Base-by-base conservation (phyloP, 805 yeast genomes). In the Clavispora asparagi region DNA sequence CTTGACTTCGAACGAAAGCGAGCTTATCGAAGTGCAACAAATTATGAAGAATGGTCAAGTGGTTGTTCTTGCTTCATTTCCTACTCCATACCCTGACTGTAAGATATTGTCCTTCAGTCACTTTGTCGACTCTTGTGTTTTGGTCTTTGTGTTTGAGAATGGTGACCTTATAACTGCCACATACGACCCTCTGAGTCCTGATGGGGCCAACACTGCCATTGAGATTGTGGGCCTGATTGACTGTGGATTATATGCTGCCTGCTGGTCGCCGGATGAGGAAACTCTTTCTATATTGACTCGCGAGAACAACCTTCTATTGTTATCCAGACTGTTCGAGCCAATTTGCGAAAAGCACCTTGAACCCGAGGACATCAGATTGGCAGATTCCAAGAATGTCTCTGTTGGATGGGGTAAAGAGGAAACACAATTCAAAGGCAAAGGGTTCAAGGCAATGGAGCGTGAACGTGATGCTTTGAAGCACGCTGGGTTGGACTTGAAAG, bases 351-450 rank as follows among this genome's bases (percentile, higher is more conserved):
- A 73, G 46, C 63, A 66, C 28, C 64, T 90, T 49, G 64, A 74
- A 40, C 68, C 77, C 0, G 76, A 74, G 8, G 99, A 94, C 61
- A 72, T 91, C 40, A 60, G 64, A 36, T 65, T 70, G 36, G 67
- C 79, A 42, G 70, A 74, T 29, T 83, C 90, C 1, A 83, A 82
- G 54, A 96, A 94, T 60, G 97, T 94, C 32, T 84, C 92, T 26
- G 97, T 94, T 38, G 99, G 99, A 25, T 94, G 99, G 99, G 99
- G 99, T 60, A 87, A 85, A 51, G 83, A 85, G 55, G 98, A 92
- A 63, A 94, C 99, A 0, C 99, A 94, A 67, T 94, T 94, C 65
- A 82, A 85, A 65, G 99, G 99, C 43, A 83, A 79, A 59, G 99
- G 99, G 52, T 94, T 87, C 28, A 84, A 83, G 57, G 89, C 86